Base-by-base conservation (phyloP, 192 early-diverging fungal genomes). In the Cetraspora pellucida region DNA sequence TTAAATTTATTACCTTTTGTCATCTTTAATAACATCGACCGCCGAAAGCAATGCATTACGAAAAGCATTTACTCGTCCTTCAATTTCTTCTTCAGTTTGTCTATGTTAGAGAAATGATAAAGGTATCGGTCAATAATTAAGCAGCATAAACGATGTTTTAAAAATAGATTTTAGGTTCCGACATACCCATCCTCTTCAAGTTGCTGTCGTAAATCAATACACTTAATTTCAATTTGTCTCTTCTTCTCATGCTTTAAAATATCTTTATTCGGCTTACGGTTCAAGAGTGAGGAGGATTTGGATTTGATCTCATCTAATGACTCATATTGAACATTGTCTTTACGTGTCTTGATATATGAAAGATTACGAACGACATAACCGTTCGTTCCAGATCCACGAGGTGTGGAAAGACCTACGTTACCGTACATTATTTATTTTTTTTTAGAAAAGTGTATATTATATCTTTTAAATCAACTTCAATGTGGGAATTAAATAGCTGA, bases 301-400 rank as follows among this genome's bases (percentile, higher is more conserved):
- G 79, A 78, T 63, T 77, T 70, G 47, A 80, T 81, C 47, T 87
- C 86, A 21, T 86, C 85, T 3, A 70, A 67, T 65, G 82, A 69
- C 5, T 74, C 77, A 49, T 73, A 60, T 30, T 80, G 76, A 25
- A 80, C 78, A 60, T 61, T 77, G 13, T 78, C 81, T 17, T 78
- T 82, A n/a, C 84, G 82, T 6, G 89, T 80, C 71, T 87, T 84
- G 45, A 98, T 81, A 28, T 85, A 80, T 14, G 96, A 94, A 63
- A 93, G 82, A 84, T 96, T 99, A 43, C 93, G 91, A 54, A 95
- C 93, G 9, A 99, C 93, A 81, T 96, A 96, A 66, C 97, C 97
- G 79, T 98, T 99, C 10, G 97, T 99, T 46, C 97, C 97, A 60
- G 86, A 93, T 17, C 93, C 93, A 63, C 93, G 90, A 23, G 92